Evolutionary conservation across 768 basidiomycete species (phyloP).

Genomic region (Pisolithus marmoratus): DNA sequence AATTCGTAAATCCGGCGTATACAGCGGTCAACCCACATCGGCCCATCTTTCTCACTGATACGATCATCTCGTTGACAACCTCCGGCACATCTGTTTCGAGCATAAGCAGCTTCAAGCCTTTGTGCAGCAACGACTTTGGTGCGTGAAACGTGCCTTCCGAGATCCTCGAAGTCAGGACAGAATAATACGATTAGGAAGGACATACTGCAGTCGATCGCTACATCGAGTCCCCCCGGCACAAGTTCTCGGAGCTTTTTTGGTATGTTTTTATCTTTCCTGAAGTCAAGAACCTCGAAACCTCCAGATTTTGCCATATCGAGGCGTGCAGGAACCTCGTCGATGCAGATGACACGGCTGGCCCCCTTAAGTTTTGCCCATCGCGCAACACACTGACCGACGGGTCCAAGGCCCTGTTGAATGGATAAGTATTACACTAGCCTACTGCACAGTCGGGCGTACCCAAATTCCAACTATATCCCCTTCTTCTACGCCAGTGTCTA

Average conservation of each 20-base stretch:
- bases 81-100: constrained; percentile 73
- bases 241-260: constrained; percentile 52
- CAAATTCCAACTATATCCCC: constrained; percentile 70
- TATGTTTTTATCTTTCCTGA: constrained; percentile 41
- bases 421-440: not conserved
- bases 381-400: constrained; percentile 57
- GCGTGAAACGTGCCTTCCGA: constrained; percentile 57
- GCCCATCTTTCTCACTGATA: constrained; percentile 50
- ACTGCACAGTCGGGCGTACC: constrained; percentile 34
- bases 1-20: constrained; percentile 64
- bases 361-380: constrained; percentile 64
- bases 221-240: constrained; percentile 60
- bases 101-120: constrained; percentile 63
- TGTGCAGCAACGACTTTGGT: constrained; percentile 60
- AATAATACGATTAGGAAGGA: constrained; percentile 10
- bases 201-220: constrained; percentile 48
- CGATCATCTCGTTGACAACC: constrained; percentile 48
- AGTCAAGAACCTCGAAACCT: constrained; percentile 56
- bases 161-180: not conserved
- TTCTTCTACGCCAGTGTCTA: constrained; percentile 66
- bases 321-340: constrained; percentile 54
- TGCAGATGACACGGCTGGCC: constrained; percentile 63
- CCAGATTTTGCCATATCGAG: constrained; percentile 43
- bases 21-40: constrained; percentile 60
- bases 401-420: constrained; percentile 48